These are phyloP conservation scores for Xylaria scruposa DNA, from an alignment of 495 filamentous ascomycete species.

Conservation along the genomic window DNA sequence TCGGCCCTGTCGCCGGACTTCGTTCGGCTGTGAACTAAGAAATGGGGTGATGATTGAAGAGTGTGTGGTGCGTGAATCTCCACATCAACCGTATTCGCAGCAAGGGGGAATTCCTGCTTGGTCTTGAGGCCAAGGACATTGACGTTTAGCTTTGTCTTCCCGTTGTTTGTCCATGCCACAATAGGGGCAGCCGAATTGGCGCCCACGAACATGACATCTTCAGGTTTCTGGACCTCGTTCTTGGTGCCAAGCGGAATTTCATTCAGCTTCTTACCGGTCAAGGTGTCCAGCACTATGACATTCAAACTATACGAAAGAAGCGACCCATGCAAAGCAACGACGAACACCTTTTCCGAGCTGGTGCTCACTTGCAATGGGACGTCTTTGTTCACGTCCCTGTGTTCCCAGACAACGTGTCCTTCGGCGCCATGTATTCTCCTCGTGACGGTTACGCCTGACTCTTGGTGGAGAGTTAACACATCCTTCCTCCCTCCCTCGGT, in stretches of 20 bases:
- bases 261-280: constrained; percentile 70
- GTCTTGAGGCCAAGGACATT: constrained; percentile 82
- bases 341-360: constrained; percentile 74
- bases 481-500: constrained; percentile 70
- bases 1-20: constrained; percentile 76
- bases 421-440: constrained; percentile 73
- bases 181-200: constrained; percentile 83
- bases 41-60: constrained; percentile 73
- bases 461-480: constrained; percentile 71
- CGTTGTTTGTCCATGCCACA: constrained; percentile 80
- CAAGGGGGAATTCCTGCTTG: constrained; percentile 57
- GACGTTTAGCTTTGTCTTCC: constrained; percentile 70
- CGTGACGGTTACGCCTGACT: constrained; percentile 62
- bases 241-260: constrained; percentile 75
- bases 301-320: constrained; percentile 73
- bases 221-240: constrained; percentile 67
- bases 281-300: constrained; percentile 71
- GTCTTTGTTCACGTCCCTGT: constrained; percentile 69
- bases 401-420: constrained; percentile 82
- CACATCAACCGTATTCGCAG: constrained; percentile 69
- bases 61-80: constrained; percentile 75
- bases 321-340: constrained; percentile 75
- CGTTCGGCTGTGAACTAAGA: constrained; percentile 84
- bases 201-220: constrained; percentile 80
- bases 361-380: constrained; percentile 80